A percentile compares a stretch with the other conserved stretches of the same genome.
These are phyloP conservation scores for Citeromyces hawaiiensis DNA, from an alignment of 1,139 yeast species.

Conservation along the genomic window DNA sequence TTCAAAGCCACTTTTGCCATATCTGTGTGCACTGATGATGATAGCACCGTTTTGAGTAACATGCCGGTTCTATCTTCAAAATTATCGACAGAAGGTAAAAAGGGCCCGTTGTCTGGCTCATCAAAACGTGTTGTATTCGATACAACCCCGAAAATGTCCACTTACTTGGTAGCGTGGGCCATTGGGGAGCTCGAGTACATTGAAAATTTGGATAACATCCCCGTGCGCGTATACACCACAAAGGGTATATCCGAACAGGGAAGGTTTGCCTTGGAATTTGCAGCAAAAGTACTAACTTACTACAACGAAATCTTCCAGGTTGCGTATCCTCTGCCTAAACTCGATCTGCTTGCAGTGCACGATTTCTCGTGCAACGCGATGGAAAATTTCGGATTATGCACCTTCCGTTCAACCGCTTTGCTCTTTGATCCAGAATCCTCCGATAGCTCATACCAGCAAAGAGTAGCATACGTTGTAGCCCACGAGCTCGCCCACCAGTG, in stretches of 20 bases:
- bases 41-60: conserved; percentile 61
- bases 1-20: conserved; percentile 70
- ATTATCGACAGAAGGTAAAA: conserved; percentile 32
- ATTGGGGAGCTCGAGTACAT: conserved; percentile 43
- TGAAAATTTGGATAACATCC: conserved; percentile 28
- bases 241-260: conserved; percentile 39
- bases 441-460: conserved; percentile 29
- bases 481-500: conserved; percentile 57
- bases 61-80: conserved; percentile 55
- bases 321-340: conserved; percentile 46
- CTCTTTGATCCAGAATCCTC: conserved; percentile 32
- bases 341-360: conserved; percentile 44
- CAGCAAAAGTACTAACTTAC: conserved; percentile 37
- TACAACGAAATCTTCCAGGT: conserved; percentile 38
- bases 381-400: conserved; percentile 49
- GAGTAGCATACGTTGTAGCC: conserved; percentile 45
- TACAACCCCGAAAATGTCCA: conserved; percentile 38
- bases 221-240: conserved; percentile 41
- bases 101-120: conserved; percentile 20
- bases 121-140: conserved; percentile 23
- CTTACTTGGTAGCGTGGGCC: conserved; percentile 46
- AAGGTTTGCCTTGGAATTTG: conserved; percentile 32
- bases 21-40: conserved; percentile 42
- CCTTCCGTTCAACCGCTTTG: conserved; percentile 41
- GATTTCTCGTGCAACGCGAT: conserved; percentile 48